Percentiles rank a stretch among this genome's conserved stretches.
Conservation (phyloP, 352 stramenopile species). For the Pilasporangium apinafurcum region DNA sequence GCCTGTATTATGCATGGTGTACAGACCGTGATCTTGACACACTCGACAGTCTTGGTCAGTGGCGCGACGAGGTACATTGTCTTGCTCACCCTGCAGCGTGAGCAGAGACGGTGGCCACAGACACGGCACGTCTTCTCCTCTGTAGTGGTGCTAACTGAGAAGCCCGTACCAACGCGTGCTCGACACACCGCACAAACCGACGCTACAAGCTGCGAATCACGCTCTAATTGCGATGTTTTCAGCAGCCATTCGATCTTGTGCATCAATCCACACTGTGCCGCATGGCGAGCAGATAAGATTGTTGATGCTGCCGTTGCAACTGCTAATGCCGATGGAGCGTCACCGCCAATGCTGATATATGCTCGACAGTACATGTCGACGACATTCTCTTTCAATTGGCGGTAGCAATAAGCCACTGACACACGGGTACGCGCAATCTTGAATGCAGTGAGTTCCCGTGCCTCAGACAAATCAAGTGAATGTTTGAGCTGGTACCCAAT, state of each 20-base stretch:
- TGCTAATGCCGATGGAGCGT: too few relatives aligned
- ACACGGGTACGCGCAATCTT: conserved; percentile 42
- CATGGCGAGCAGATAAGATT: too few relatives aligned
- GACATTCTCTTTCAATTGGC: conserved; percentile 32
- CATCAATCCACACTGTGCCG: too few relatives aligned
- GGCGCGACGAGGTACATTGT: conserved; percentile 7
- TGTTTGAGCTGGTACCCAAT: conserved; percentile 64
- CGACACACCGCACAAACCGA: too few relatives aligned
- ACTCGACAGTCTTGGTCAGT: conserved; percentile 13
- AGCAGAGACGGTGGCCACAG: conserved; percentile 9
- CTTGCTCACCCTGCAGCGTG: conserved; percentile 12
- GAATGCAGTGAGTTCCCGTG: conserved; percentile 17
- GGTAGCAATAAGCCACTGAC: conserved; percentile 43
- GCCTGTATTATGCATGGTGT: conserved; percentile 22
- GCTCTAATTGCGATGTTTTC: too few relatives aligned
- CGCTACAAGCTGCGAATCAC: too few relatives aligned
- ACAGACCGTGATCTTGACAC: conserved; percentile 18
- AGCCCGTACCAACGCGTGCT: too few relatives aligned
- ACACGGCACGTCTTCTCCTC: conserved; percentile 1
- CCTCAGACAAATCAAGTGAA: conserved; percentile 49
- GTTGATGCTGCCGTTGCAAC: too few relatives aligned
- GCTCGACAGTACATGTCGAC: conserved; percentile 40
- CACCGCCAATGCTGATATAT: background rate
- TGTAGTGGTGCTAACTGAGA: too few relatives aligned
- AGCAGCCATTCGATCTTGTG: too few relatives aligned